A percentile compares a stretch with the other conserved stretches of the same genome.
Conservation (phyloP, 1,284 basidiomycete species). For the Ceratobasidium sp. region DNA sequence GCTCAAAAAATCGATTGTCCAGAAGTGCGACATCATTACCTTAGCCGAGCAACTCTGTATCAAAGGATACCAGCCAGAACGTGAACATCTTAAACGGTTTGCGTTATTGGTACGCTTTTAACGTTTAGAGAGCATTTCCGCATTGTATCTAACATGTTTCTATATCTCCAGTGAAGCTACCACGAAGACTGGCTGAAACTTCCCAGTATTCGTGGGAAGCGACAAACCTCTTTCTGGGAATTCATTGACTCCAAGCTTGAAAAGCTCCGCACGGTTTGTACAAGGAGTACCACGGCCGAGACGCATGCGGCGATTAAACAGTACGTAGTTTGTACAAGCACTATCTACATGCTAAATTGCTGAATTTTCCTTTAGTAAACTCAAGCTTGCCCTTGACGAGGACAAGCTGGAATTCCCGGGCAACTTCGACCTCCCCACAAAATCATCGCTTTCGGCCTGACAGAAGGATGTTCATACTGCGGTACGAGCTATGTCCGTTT, state of each 20-base stretch:
- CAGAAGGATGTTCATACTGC: neutral
- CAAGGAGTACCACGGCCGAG: neutral
- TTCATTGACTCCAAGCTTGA: constrained; percentile 35
- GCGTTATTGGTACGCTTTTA: constrained; percentile 20
- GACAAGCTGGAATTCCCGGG: neutral
- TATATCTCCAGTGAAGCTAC: constrained; percentile 16
- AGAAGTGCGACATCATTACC: constrained; percentile 3
- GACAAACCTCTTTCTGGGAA: neutral
- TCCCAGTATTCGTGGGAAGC: neutral
- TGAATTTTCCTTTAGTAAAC: neutral
- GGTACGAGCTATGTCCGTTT: neutral
- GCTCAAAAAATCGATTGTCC: constrained; percentile 23
- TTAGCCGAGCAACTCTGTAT: constrained; percentile 14
- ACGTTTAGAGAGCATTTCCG: neutral
- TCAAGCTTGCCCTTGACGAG: neutral
- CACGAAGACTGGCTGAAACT: constrained; percentile 23
- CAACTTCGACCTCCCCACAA: neutral
- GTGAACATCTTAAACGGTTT: constrained; percentile 8
- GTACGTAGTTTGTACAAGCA: neutral
- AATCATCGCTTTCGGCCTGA: neutral
- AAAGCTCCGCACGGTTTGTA: neutral
- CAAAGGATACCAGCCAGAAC: constrained; percentile 27
- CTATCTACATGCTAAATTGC: too few relatives aligned
- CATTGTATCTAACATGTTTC: neutral
- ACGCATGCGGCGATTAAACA: neutral